Percentiles rank a stretch among this genome's conserved stretches.
These are phyloP conservation scores for Babesia gibsoni DNA, from an alignment of 169 alveolate genomes.

Conservation along the genomic window DNA sequence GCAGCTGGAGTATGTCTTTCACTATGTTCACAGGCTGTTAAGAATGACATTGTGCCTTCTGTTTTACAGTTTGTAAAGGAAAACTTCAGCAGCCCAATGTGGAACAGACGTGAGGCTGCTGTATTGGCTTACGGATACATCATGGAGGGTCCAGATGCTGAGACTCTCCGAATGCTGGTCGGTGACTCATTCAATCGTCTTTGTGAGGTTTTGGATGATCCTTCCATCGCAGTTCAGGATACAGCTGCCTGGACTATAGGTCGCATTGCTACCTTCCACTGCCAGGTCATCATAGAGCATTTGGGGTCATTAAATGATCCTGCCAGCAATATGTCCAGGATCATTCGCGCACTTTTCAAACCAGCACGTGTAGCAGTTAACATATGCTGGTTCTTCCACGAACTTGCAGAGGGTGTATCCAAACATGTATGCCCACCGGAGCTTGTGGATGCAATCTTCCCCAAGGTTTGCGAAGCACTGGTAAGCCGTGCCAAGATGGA, in stretches of 20 bases:
- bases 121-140: slow-evolving; percentile 88
- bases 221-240: slow-evolving; percentile 89
- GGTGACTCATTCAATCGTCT: slow-evolving; percentile 82
- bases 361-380: slow-evolving; percentile 79
- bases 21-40: slow-evolving; percentile 86
- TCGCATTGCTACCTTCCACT: slow-evolving; percentile 85
- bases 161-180: slow-evolving; percentile 80
- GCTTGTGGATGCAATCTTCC: slow-evolving; percentile 64
- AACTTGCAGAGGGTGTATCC: slow-evolving; percentile 63
- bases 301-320: slow-evolving; percentile 74
- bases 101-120: slow-evolving; percentile 91
- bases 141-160: slow-evolving; percentile 90
- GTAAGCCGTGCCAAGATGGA: slow-evolving; percentile 68
- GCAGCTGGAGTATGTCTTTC: slow-evolving; percentile 90
- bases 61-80: slow-evolving; percentile 83
- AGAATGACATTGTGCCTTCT: slow-evolving; percentile 84
- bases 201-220: slow-evolving; percentile 82
- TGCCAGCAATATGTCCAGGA: slow-evolving; percentile 65
- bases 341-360: slow-evolving; percentile 68
- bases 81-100: slow-evolving; percentile 81
- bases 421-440: not conserved
- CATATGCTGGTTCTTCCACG: slow-evolving; percentile 73
- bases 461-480: slow-evolving; percentile 69
- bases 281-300: slow-evolving; percentile 76
- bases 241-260: slow-evolving; percentile 94